phyloP scores from a whole-genome alignment of 192 early-diverging fungal species.

The Lobosporangium transversale region DNA sequence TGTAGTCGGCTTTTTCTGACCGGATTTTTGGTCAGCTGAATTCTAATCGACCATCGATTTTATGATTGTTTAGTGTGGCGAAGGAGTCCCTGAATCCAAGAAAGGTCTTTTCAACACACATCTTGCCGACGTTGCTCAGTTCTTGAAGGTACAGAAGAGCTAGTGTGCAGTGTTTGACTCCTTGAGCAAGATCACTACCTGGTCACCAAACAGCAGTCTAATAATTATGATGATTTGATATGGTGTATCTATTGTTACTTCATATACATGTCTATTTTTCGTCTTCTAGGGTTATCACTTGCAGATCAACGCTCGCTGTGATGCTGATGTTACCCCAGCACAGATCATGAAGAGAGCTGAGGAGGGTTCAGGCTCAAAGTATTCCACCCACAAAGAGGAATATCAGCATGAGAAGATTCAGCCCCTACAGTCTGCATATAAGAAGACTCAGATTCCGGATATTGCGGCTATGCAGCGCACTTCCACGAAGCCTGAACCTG shows the following conservation, averaged over 20 bases:
- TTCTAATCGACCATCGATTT: not conserved
- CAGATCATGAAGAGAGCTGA: conserved; percentile 87
- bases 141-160: conserved; percentile 72
- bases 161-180: too few species aligned
- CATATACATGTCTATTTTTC: not conserved
- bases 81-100: conserved; percentile 89
- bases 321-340: conserved; percentile 82
- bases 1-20: too few species aligned
- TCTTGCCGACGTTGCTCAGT: conserved; percentile 81
- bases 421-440: conserved; percentile 66
- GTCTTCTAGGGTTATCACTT: conserved; percentile 78
- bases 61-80: conserved; percentile 75
- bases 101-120: conserved; percentile 91
- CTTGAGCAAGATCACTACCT: not conserved
- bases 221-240: too few species aligned
- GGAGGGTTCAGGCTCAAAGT: conserved; percentile 90
- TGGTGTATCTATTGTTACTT: too few species aligned
- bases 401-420: conserved; percentile 41
- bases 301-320: conserved; percentile 85
- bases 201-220: not conserved
- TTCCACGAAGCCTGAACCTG: conserved; percentile 57
- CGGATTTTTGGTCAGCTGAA: not conserved
- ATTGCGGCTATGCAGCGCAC: conserved; percentile 62
- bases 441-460: conserved; percentile 67
- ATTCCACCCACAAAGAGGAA: conserved; percentile 78